phyloP scores from a whole-genome alignment of 139 green algal genomes.

The Micractinium conductrix region DNA sequence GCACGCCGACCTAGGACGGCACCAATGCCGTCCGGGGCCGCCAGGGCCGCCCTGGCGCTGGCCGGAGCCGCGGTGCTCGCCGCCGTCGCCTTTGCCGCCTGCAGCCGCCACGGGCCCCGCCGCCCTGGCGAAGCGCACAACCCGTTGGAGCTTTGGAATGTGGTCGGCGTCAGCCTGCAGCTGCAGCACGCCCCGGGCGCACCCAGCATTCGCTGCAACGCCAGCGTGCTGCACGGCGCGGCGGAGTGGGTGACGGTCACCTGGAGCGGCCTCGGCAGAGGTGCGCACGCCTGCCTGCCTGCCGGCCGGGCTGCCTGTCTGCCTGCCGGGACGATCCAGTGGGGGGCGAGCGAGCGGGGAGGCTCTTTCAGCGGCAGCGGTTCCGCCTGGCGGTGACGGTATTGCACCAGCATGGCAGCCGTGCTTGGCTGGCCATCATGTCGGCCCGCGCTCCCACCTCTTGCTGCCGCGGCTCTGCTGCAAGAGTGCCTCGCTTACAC shows the following conservation, averaged over 20 bases:
- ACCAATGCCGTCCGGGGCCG: too few species aligned
- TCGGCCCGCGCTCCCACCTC: too few species aligned
- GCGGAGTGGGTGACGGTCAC: constrained; percentile 21
- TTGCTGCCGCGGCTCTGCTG: neutral
- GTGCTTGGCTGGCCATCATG: too few species aligned
- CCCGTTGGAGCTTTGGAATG: constrained; percentile 1
- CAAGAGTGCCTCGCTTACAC: neutral
- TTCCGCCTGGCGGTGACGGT: too few species aligned
- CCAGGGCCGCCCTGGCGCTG: neutral
- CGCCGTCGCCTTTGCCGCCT: neutral
- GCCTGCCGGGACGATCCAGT: too few species aligned
- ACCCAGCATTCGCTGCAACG: constrained; percentile 12
- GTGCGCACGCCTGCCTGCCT: too few species aligned
- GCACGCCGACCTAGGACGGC: neutral
- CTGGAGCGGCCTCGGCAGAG: constrained; percentile 10
- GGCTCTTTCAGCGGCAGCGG: too few species aligned
- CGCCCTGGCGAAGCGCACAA: constrained; percentile 19
- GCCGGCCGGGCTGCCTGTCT: too few species aligned
- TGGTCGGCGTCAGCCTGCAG: neutral
- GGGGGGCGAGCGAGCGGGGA: too few species aligned
- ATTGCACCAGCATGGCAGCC: too few species aligned
- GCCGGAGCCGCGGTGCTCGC: neutral
- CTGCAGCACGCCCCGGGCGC: neutral
- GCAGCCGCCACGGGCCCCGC: neutral
- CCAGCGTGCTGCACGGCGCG: neutral